Evolutionary conservation across 2,329 filamentous ascomycete species (phyloP).

Genomic region (Exophiala aquamarina): DNA sequence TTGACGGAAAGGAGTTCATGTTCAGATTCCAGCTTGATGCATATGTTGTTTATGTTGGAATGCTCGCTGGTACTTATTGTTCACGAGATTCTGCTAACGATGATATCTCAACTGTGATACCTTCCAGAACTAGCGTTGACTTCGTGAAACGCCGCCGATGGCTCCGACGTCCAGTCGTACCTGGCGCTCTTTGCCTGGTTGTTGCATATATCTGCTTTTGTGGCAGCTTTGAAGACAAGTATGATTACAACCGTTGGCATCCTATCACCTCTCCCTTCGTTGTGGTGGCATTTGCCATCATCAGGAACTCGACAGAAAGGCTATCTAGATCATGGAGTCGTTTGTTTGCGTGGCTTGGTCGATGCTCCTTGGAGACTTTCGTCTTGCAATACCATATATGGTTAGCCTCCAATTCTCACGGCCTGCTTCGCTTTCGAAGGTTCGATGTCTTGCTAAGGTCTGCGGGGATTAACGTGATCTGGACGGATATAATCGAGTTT

Average conservation of each 20-base stretch:
- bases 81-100: slow-evolving; percentile 29
- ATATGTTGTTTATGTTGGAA: slow-evolving; percentile 58
- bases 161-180: slow-evolving; percentile 8
- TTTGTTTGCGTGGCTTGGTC: slow-evolving; percentile 56
- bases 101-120: background rate
- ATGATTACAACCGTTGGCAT: slow-evolving; percentile 52
- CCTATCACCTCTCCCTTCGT: slow-evolving; percentile 57
- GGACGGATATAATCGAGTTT: slow-evolving; percentile 30
- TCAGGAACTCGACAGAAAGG: slow-evolving; percentile 50
- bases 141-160: background rate
- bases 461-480: slow-evolving; percentile 2
- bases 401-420: slow-evolving; percentile 59
- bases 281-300: slow-evolving; percentile 51
- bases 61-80: slow-evolving; percentile 50
- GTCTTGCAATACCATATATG: slow-evolving; percentile 63
- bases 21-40: slow-evolving; percentile 55
- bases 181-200: slow-evolving; percentile 26
- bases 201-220: slow-evolving; percentile 22
- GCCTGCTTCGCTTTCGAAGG: slow-evolving; percentile 44
- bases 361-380: slow-evolving; percentile 59
- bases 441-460: slow-evolving; percentile 1
- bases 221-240: slow-evolving; percentile 35
- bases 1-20: slow-evolving; percentile 42
- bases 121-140: background rate
- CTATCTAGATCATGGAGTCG: slow-evolving; percentile 47